These are phyloP conservation scores for Fusarium pseudograminearum DNA, from an alignment of 2,329 filamentous ascomycete species.

Conservation along the genomic window DNA sequence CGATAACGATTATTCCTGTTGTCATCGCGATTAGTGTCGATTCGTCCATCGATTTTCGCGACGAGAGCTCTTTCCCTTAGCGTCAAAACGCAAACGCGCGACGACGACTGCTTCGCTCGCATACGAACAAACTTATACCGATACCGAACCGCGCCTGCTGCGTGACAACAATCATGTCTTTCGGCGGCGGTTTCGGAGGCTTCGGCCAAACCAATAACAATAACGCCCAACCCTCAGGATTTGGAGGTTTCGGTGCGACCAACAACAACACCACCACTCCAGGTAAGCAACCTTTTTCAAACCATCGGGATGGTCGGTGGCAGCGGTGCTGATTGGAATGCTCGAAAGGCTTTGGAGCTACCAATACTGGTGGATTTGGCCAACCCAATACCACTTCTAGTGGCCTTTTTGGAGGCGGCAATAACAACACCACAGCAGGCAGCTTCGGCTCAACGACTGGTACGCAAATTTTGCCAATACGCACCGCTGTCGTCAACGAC, in stretches of 20 bases:
- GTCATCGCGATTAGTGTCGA: constrained; percentile 18
- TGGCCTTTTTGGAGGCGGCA: constrained; percentile 60
- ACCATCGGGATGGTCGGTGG: constrained; percentile 30
- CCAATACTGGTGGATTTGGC: constrained; percentile 59
- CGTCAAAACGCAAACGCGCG: constrained; percentile 40
- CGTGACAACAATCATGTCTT: constrained; percentile 62
- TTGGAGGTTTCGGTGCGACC: constrained; percentile 68
- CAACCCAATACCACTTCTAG: constrained; percentile 50
- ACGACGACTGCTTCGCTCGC: constrained; percentile 36
- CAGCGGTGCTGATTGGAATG: constrained; percentile 46
- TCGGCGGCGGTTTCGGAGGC: constrained; percentile 61
- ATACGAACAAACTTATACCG: constrained; percentile 29
- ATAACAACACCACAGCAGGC: constrained; percentile 49
- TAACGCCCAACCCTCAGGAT: constrained; percentile 59
- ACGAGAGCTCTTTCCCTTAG: constrained; percentile 30
- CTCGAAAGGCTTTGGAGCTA: constrained; percentile 52
- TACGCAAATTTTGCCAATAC: constrained; percentile 44
- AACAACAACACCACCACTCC: constrained; percentile 54
- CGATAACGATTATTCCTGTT: constrained; percentile 11
- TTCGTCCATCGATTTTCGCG: constrained; percentile 36
- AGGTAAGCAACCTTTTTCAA: constrained; percentile 61
- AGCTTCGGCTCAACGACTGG: constrained; percentile 54
- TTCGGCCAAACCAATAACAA: constrained; percentile 68
- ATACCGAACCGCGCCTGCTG: constrained; percentile 40
- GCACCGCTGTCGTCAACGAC: constrained; percentile 38